A percentile compares a stretch with the other conserved stretches of the same genome.
These are phyloP conservation scores for Cladorrhinum sp. DNA, from an alignment of 2,329 filamentous ascomycete species.

Conservation along the genomic window DNA sequence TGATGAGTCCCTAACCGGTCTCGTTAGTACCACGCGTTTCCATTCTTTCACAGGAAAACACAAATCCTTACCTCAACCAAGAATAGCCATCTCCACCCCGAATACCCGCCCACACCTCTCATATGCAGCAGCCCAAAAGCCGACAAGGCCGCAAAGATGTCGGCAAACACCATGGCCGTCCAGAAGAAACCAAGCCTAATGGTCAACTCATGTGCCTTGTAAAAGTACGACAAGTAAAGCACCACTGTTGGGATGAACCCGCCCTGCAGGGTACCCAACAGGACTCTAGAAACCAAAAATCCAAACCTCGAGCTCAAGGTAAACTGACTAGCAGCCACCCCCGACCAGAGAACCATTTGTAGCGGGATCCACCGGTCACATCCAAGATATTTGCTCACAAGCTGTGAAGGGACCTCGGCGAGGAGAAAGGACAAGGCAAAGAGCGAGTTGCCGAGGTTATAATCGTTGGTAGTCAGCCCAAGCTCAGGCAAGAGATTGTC, in stretches of 20 bases:
- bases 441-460: constrained; percentile 54
- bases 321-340: constrained; percentile 34
- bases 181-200: constrained; percentile 36
- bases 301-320: constrained; percentile 29
- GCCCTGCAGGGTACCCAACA: constrained; percentile 36
- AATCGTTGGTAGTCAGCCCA: constrained; percentile 38
- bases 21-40: constrained; percentile 4
- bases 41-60: constrained; percentile 31
- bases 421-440: constrained; percentile 53
- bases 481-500: constrained; percentile 35
- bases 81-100: constrained; percentile 46
- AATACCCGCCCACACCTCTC: constrained; percentile 32
- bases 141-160: constrained; percentile 34
- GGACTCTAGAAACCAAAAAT: constrained; percentile 32
- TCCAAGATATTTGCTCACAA: constrained; percentile 52
- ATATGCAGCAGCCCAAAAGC: constrained; percentile 36
- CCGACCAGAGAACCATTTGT: constrained; percentile 36
- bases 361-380: constrained; percentile 37
- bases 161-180: constrained; percentile 31
- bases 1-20: constrained; percentile 16
- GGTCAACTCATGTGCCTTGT: constrained; percentile 33
- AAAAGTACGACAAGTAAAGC: constrained; percentile 37
- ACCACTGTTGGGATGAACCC: constrained; percentile 37
- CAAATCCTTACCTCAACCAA: constrained; percentile 49
- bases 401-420: constrained; percentile 59